A percentile compares a stretch with the other conserved stretches of the same genome.
These are phyloP conservation scores for Biancaea sappan DNA, from an alignment of 306 rosid genomes.

Conservation along the genomic window DNA sequence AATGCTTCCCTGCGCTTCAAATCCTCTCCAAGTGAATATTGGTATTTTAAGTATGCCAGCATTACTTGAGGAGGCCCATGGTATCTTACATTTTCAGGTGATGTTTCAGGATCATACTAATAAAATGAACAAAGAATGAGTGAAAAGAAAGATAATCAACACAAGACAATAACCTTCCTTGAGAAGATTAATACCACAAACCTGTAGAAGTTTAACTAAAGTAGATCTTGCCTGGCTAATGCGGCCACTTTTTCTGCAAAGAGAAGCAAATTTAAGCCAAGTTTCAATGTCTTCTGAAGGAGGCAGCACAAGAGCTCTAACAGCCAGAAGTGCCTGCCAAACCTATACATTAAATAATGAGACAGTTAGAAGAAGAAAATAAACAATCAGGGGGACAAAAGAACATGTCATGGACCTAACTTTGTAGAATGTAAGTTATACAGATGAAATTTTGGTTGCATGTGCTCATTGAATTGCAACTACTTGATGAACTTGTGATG, in stretches of 20 bases:
- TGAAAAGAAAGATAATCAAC: constrained; percentile 23
- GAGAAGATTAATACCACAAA: constrained; percentile 40
- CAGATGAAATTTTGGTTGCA: constrained; percentile 16
- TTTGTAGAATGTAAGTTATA: constrained; percentile 17
- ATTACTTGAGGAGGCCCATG: constrained; percentile 93
- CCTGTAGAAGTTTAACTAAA: constrained; percentile 91
- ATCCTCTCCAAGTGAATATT: constrained; percentile 97
- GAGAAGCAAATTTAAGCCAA: constrained; percentile 95
- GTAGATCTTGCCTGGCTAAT: constrained; percentile 93
- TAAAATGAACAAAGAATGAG: constrained; percentile 23
- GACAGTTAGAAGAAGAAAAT: constrained; percentile 32
- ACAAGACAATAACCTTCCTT: constrained; percentile 26
- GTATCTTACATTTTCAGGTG: constrained; percentile 71
- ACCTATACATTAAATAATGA: constrained; percentile 59
- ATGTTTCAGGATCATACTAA: constrained; percentile 91
- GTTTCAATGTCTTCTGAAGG: constrained; percentile 90
- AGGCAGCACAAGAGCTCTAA: constrained; percentile 94
- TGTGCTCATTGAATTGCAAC: not conserved
- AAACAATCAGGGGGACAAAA: not conserved
- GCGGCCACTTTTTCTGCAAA: constrained; percentile 82
- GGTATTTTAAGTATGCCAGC: constrained; percentile 91
- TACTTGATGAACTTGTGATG: not conserved
- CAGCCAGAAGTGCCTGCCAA: constrained; percentile 81
- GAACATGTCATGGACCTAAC: not conserved
- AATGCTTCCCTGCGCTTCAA: constrained; percentile 94